Base-by-base conservation (phyloP, 2,329 filamentous ascomycete genomes). In the Xenoacremonium recifei region DNA sequence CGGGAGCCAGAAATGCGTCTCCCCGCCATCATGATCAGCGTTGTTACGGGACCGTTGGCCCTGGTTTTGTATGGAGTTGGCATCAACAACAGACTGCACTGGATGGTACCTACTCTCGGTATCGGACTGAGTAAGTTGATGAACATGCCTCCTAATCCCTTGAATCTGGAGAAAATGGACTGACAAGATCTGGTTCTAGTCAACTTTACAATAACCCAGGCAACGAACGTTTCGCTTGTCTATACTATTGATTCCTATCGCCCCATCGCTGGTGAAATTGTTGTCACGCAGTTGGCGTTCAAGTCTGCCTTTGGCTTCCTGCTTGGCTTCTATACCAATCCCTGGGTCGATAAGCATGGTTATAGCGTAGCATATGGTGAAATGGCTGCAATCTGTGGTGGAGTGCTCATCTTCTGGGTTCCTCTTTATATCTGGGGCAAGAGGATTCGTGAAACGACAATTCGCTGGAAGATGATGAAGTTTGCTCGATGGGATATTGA, bases 281-380 rank as follows among this genome's bases (percentile, higher is more conserved):
- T 45, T 3, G 48, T 53, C 10, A 46, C 49, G 12, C 48, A 51
- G 37, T 45, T 75, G 47, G 72, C 65, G 0, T 78, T 78, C 55
- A 78, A 78, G 57, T 72, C 69, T 65, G 58, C 69, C 16, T 78
- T 80, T 54, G 76, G 75, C n/a, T 80, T 80, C 53, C 61, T 79
- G 2, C 63, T 80, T 4, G 75, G 70, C 1, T 79, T 80, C 57
- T 80, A 79, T 54, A 78, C 74, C 7, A 80, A 80, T 50, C 68
- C 73, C 0, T 80, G 76, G 76, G 67, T 79, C 34, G 40, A 37
- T 20, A 40, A 69, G 47, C 54, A 55, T 2, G 77, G 76, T 2
- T 79, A 79, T 49, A 40, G 59, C n/a, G 60, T 63, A 18, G 69
- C 75, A 2, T 79, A 70, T 45, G 74, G 75, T 3, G 62, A 67